Evolutionary conservation across 805 yeast species (phyloP).

Genomic region (Monosporozyma solicola): DNA sequence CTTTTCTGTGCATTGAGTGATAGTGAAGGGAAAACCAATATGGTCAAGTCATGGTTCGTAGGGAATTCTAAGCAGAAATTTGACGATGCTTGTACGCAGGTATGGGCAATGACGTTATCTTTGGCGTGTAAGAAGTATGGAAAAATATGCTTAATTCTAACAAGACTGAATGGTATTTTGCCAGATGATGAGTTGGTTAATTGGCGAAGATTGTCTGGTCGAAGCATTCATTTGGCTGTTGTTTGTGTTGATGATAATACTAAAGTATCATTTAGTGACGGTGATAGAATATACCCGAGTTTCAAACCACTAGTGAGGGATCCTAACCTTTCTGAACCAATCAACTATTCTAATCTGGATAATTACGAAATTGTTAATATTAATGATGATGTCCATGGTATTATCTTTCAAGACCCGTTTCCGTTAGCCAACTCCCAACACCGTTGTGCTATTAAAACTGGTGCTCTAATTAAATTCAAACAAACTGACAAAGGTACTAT

Average conservation of each 20-base stretch:
- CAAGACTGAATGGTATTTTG: constrained; percentile 62
- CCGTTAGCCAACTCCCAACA: constrained; percentile 66
- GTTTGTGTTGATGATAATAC: constrained; percentile 58
- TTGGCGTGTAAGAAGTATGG: constrained; percentile 39
- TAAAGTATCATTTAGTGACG: constrained; percentile 32
- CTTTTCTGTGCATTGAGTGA: constrained; percentile 84
- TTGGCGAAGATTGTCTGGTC: constrained; percentile 64
- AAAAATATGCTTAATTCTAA: constrained; percentile 50
- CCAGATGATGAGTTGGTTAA: constrained; percentile 77
- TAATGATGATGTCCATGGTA: constrained; percentile 44
- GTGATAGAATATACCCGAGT: constrained; percentile 27
- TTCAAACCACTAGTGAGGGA: constrained; percentile 29
- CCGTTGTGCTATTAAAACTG: constrained; percentile 61
- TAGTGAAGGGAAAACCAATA: constrained; percentile 59
- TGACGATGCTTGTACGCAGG: constrained; percentile 53
- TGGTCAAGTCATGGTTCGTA: constrained; percentile 57
- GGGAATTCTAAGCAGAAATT: constrained; percentile 32
- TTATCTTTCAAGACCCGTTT: constrained; percentile 49
- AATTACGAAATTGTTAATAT: constrained; percentile 39
- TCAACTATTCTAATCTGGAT: constrained; percentile 14
- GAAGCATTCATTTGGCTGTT: constrained; percentile 54
- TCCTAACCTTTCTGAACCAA: constrained; percentile 11
- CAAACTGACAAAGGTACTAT: constrained; percentile 17
- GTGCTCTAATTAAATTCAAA: constrained; percentile 45
- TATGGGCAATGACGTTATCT: constrained; percentile 50